Evolutionary conservation across 1,284 basidiomycete genomes (phyloP).

Genomic region (Hypsizygus ulmarius): DNA sequence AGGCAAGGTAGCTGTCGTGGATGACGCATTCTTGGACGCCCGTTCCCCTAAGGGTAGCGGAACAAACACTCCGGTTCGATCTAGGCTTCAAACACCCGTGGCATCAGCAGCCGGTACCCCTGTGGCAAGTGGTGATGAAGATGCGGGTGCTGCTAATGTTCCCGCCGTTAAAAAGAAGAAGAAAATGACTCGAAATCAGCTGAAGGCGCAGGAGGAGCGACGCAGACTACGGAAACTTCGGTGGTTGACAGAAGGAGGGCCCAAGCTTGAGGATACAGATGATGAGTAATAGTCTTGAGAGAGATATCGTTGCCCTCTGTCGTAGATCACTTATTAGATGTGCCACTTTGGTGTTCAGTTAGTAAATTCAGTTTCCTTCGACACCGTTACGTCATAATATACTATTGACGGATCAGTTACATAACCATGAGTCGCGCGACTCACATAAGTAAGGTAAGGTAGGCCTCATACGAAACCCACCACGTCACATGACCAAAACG

Average conservation of each 20-base stretch:
- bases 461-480: too few relatives aligned
- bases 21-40: conserved; percentile 65
- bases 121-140: conserved; percentile 70
- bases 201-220: conserved; percentile 86
- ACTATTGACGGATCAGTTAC: too few relatives aligned
- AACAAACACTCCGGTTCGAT: conserved; percentile 63
- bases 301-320: neutral
- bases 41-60: conserved; percentile 71
- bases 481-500: too few relatives aligned
- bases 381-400: too few relatives aligned
- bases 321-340: neutral
- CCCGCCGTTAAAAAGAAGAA: conserved; percentile 78
- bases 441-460: too few relatives aligned
- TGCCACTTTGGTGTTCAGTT: neutral
- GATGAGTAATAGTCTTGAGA: conserved; percentile 38
- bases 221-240: conserved; percentile 75
- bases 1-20: conserved; percentile 83
- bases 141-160: conserved; percentile 38
- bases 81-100: conserved; percentile 61
- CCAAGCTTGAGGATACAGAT: conserved; percentile 79
- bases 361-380: neutral
- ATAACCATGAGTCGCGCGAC: too few relatives aligned
- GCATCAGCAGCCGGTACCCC: conserved; percentile 67
- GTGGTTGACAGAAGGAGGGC: conserved; percentile 82
- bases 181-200: conserved; percentile 87